These are phyloP conservation scores for Grammothele lineata DNA, from an alignment of 768 basidiomycete species.

Conservation along the genomic window DNA sequence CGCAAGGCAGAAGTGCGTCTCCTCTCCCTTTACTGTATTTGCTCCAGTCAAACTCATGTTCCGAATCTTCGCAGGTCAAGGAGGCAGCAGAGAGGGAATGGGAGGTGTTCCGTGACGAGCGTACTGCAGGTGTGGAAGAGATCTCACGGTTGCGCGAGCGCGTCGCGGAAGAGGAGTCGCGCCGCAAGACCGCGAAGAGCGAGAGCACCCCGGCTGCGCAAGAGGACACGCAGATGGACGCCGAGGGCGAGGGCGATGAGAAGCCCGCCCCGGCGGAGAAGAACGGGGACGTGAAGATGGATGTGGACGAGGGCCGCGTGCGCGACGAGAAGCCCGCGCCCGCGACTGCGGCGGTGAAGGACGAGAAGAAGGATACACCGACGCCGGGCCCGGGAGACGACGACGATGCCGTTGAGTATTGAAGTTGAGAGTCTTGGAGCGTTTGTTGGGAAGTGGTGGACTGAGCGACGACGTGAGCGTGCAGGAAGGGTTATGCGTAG, in stretches of 20 bases:
- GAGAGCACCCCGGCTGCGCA: slow-evolving; percentile 29
- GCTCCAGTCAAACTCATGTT: neutral
- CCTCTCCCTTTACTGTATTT: neutral
- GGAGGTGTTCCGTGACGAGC: slow-evolving; percentile 58
- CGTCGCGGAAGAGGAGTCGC: slow-evolving; percentile 62
- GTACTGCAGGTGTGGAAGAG: slow-evolving; percentile 53
- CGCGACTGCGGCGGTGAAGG: slow-evolving; percentile 3
- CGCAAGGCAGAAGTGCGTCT: slow-evolving; percentile 59
- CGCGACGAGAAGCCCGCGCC: slow-evolving; percentile 17
- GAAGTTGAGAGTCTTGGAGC: neutral
- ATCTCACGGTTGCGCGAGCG: slow-evolving; percentile 57
- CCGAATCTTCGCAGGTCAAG: slow-evolving; percentile 39
- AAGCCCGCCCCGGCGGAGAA: slow-evolving; percentile 2
- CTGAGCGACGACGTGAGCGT: no score
- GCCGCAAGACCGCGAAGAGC: slow-evolving; percentile 39
- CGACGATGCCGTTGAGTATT: slow-evolving; percentile 82
- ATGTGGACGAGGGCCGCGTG: slow-evolving; percentile 23
- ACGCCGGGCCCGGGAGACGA: slow-evolving; percentile 61
- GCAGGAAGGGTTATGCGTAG: no score
- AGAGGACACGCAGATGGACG: slow-evolving; percentile 24
- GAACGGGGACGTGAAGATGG: slow-evolving; percentile 32
- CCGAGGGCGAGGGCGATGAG: slow-evolving; percentile 12
- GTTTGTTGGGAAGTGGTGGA: neutral
- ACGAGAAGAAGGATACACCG: slow-evolving; percentile 36
- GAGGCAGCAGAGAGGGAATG: slow-evolving; percentile 69